A percentile compares a stretch with the other conserved stretches of the same genome.
phyloP scores from a whole-genome alignment of 345 rosid genomes.

The Melastoma malabathricum region DNA sequence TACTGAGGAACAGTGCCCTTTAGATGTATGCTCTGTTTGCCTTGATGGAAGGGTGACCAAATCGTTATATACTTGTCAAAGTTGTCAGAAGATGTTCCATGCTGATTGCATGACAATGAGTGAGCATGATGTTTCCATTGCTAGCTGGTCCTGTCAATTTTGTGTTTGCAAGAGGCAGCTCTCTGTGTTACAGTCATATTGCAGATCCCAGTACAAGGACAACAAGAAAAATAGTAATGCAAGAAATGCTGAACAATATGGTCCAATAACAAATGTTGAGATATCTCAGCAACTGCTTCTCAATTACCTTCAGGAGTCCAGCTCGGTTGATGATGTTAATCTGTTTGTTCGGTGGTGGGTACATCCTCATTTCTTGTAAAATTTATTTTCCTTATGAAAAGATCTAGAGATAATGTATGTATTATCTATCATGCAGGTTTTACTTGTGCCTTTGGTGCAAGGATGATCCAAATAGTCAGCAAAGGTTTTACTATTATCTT shows the following conservation, averaged over 20 bases:
- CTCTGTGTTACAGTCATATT: slow-evolving; percentile 66
- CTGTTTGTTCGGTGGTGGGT: slow-evolving; percentile 83
- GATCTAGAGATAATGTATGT: slow-evolving; percentile 8
- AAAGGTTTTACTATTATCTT: slow-evolving; percentile 51
- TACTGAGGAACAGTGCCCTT: slow-evolving; percentile 22
- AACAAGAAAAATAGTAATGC: slow-evolving; percentile 20
- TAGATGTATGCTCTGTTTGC: slow-evolving; percentile 64
- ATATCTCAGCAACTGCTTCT: slow-evolving; percentile 77
- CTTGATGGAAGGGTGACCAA: slow-evolving; percentile 49
- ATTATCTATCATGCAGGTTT: slow-evolving; percentile 51
- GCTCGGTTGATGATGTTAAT: slow-evolving; percentile 64
- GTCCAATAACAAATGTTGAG: slow-evolving; percentile 47
- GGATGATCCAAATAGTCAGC: slow-evolving; percentile 69
- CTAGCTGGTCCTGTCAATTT: slow-evolving; percentile 69
- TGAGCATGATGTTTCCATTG: slow-evolving; percentile 56
- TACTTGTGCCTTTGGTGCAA: slow-evolving; percentile 90
- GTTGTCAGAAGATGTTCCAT: slow-evolving; percentile 70
- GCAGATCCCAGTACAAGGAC: slow-evolving; percentile 46
- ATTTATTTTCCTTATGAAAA: slow-evolving; percentile 9
- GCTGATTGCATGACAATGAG: slow-evolving; percentile 83
- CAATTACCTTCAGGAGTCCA: slow-evolving; percentile 81
- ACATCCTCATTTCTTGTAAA: slow-evolving; percentile 7
- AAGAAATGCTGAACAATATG: slow-evolving; percentile 25
- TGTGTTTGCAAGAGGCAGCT: slow-evolving; percentile 79
- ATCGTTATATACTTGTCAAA: slow-evolving; percentile 51